Evolutionary conservation across 2,329 filamentous ascomycete species (phyloP).

Genomic region (Aspergillus brasiliensis): DNA sequence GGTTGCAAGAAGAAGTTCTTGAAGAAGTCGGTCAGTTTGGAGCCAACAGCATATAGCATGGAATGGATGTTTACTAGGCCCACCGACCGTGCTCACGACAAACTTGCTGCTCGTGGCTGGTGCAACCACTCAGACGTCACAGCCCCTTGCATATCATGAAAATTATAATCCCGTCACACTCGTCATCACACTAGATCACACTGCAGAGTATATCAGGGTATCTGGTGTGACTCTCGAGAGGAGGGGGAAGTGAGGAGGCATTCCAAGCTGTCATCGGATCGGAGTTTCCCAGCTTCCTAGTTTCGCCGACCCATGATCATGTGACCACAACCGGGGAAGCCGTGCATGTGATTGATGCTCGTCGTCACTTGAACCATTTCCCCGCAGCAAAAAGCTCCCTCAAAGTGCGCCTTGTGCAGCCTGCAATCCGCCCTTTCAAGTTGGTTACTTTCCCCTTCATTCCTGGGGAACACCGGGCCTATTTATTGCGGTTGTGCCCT

Average conservation of each 20-base stretch:
- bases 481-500: background rate
- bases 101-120: conserved; percentile 1
- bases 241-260: background rate
- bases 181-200: too few species aligned
- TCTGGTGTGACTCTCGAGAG: background rate
- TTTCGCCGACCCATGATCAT: too few species aligned
- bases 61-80: background rate
- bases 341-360: too few species aligned
- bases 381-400: background rate
- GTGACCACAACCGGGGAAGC: too few species aligned
- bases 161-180: background rate
- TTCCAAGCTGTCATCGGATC: background rate
- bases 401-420: background rate
- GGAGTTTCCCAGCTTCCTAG: too few species aligned
- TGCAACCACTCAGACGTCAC: background rate
- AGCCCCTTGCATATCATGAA: background rate
- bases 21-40: too few species aligned
- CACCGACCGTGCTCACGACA: background rate
- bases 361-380: background rate
- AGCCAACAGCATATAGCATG: too few species aligned
- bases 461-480: background rate
- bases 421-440: background rate
- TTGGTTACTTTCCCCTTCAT: background rate
- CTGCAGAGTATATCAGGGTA: background rate
- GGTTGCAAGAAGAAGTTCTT: background rate